Base-by-base conservation (phyloP, 192 early-diverging fungal species). In the Mortierella hygrophila region DNA sequence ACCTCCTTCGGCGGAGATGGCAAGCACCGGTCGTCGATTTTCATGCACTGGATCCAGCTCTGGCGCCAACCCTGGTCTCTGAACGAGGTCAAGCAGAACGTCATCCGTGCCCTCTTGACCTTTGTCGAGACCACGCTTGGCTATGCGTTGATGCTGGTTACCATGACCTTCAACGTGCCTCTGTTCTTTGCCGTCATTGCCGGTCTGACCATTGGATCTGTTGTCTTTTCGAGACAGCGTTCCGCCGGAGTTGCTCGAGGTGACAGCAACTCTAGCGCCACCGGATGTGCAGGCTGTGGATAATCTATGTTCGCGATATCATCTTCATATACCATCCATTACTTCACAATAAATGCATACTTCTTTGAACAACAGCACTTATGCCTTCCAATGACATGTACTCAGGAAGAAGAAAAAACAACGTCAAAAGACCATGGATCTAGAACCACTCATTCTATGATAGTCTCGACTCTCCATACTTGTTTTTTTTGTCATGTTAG, bases 161-260 rank as follows among this genome's bases (percentile, higher is more conserved):
- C 88, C 74, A 94, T 94, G 93, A 91, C 92, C 23, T 94, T 93
- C 81, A 94, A 94, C 74, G 89, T 93, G 68, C 89, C 89, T 2
- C 73, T 93, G 65, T 92, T 93, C 80, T 90, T 94, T 81, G 89
- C 90, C 18, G 92, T 92, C 32, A 80, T 94, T 23, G 18, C 82
- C 65, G 92, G 93, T 46, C 76, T 92, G 42, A 89, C 81, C 2
- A 75, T 91, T 52, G 93, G 93, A 3, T 77, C 88, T 0, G 82
- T 92, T 41, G 65, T 89, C 3, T 92, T 93, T 78, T 83, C 82
- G 29, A 82, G 88, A 46, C 88, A 84, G 57, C 70, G 82, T 0
- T 69, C 76, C 26, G 37, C 72, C 15, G 77, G 63, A 32, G 46
- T 63, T 40, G 72, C 60, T 65, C 76, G 63, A 52, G 41, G 68